phyloP scores from a whole-genome alignment of 805 yeast species.

The Ogataea corticis region DNA sequence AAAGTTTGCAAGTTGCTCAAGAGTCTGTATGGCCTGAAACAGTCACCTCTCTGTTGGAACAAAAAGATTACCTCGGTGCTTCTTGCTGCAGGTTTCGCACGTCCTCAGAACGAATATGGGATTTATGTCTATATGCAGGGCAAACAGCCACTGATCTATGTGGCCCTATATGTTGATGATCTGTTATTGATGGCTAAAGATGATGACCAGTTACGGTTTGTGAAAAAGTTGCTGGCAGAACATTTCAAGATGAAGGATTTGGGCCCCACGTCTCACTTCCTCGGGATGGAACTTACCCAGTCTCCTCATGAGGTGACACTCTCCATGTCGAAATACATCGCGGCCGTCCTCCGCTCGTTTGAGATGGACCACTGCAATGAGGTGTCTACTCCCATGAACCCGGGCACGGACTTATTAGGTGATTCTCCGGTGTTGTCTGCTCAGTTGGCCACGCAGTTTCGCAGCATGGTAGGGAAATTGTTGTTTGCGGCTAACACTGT shows the following conservation, averaged over 20 bases:
- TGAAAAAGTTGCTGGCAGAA: not conserved
- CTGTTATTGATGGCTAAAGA: not conserved
- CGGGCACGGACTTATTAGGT: not conserved
- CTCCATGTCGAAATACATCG: not conserved
- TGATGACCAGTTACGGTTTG: not conserved
- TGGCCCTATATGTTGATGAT: constrained; percentile 1
- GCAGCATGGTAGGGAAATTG: constrained; percentile 16
- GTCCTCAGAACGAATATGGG: not conserved
- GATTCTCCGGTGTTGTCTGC: not conserved
- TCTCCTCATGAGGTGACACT: not conserved
- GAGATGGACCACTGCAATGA: not conserved
- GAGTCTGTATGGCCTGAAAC: not conserved
- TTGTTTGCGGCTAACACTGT: constrained; percentile 13
- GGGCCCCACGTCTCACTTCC: not conserved
- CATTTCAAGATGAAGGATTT: constrained; percentile 6
- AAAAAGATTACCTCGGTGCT: not conserved
- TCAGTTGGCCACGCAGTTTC: constrained; percentile 1
- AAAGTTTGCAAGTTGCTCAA: not conserved
- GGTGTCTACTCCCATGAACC: not conserved
- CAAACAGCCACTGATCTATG: not conserved
- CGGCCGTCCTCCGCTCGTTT: not conserved
- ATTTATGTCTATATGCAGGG: not conserved
- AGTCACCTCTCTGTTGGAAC: not conserved
- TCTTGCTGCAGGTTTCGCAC: not conserved
- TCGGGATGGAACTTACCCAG: constrained; percentile 1